These are phyloP conservation scores for Beta lomatogona DNA, from an alignment of 179 eudicot species.

Conservation along the genomic window DNA sequence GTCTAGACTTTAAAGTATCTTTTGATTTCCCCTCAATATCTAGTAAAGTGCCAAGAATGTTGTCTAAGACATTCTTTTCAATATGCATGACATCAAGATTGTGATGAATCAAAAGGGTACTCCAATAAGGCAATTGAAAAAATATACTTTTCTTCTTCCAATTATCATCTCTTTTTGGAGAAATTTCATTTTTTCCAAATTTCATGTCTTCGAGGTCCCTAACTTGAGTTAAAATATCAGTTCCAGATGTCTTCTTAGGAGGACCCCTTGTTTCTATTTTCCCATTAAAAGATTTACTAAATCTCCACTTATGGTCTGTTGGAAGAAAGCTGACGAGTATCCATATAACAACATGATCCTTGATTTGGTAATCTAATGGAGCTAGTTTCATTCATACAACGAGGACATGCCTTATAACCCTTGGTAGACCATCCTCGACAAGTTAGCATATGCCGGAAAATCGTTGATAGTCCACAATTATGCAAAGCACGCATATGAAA, in stretches of 20 bases:
- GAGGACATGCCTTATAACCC: too few species aligned
- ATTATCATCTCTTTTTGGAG: slow-evolving; percentile 5
- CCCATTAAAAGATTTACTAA: background rate
- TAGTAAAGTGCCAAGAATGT: slow-evolving; percentile 24
- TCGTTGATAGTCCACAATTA: too few species aligned
- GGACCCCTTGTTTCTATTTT: background rate
- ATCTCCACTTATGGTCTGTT: too few species aligned
- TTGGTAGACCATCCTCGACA: too few species aligned
- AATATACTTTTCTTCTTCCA: slow-evolving; percentile 13
- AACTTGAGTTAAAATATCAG: background rate
- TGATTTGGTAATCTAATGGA: too few species aligned
- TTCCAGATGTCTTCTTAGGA: background rate
- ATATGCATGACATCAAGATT: too few species aligned
- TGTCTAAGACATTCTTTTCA: slow-evolving; percentile 29
- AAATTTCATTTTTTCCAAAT: background rate
- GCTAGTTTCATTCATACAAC: too few species aligned
- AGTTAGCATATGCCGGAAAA: too few species aligned
- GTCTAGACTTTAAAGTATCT: slow-evolving; percentile 16
- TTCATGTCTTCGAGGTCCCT: background rate
- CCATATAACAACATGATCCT: too few species aligned
- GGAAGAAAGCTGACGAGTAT: too few species aligned
- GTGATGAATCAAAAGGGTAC: too few species aligned
- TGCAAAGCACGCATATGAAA: too few species aligned
- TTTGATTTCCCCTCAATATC: slow-evolving; percentile 18
- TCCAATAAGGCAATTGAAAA: slow-evolving; percentile 4